Percentiles rank a stretch among this genome's conserved stretches.
Evolutionary conservation across 352 stramenopile species (phyloP).

Genomic region (Pythium sukuiense): DNA sequence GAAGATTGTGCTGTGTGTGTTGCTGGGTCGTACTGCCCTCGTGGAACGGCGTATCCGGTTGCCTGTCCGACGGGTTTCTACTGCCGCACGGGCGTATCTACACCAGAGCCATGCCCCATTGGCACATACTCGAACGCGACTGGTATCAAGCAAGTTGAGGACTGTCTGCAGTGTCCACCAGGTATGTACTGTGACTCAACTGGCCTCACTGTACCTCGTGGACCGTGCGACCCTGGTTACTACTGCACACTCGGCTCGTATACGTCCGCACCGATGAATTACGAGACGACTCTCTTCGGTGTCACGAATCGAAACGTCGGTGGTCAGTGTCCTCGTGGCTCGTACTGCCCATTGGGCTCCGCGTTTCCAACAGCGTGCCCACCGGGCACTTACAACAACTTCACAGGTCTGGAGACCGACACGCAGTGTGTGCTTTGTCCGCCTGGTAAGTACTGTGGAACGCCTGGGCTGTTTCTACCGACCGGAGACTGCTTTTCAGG

Average conservation of each 20-base stretch:
- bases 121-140: constrained; percentile 88
- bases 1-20: constrained; percentile 77
- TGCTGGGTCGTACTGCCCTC: constrained; percentile 65
- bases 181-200: constrained; percentile 92
- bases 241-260: constrained; percentile 90
- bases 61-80: constrained; percentile 83
- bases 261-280: constrained; percentile 88
- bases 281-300: constrained; percentile 62
- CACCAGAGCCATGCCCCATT: constrained; percentile 85
- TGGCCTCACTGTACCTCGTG: constrained; percentile 64
- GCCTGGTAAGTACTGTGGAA: constrained; percentile 76
- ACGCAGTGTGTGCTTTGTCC: constrained; percentile 82
- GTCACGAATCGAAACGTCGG: constrained; percentile 66
- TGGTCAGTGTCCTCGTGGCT: constrained; percentile 61
- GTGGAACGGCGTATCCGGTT: constrained; percentile 59
- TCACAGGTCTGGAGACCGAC: constrained; percentile 62
- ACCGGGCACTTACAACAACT: constrained; percentile 74
- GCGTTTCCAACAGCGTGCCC: constrained; percentile 59
- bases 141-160: constrained; percentile 71
- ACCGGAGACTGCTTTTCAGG: constrained; percentile 75
- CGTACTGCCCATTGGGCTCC: constrained; percentile 74
- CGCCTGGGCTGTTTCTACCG: constrained; percentile 56
- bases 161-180: constrained; percentile 86
- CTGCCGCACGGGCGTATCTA: constrained; percentile 78
- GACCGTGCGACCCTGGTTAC: constrained; percentile 87